A percentile compares a stretch with the other conserved stretches of the same genome.
phyloP scores from a whole-genome alignment of 148 eudicot genomes.

The Silene conica region DNA sequence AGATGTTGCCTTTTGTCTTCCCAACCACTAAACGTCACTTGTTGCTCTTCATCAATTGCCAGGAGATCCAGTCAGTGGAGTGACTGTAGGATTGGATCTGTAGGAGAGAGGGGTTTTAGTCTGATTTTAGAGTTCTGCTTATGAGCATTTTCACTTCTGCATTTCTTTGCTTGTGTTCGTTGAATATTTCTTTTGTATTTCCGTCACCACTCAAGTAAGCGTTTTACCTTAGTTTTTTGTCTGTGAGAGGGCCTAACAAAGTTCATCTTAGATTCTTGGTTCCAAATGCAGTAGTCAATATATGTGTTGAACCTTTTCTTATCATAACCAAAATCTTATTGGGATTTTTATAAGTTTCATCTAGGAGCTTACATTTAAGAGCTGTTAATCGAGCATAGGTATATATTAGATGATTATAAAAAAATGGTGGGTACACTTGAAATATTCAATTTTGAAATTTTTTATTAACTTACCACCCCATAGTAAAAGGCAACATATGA shows the following conservation, averaged over 20 bases:
- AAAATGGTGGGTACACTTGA: too few relatives aligned
- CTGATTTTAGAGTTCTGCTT: not conserved
- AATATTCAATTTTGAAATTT: too few relatives aligned
- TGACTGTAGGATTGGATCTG: not conserved
- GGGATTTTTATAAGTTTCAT: too few relatives aligned
- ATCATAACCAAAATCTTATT: too few relatives aligned
- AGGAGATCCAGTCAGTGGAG: not conserved
- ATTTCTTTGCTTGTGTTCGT: not conserved
- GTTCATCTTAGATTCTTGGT: not conserved
- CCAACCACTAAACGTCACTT: not conserved
- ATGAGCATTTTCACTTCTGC: not conserved
- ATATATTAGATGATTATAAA: too few relatives aligned
- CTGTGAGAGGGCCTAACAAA: not conserved
- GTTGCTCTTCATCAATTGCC: not conserved
- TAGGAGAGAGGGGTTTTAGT: not conserved
- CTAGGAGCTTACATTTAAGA: too few relatives aligned
- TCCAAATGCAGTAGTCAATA: too few relatives aligned
- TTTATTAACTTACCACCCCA: too few relatives aligned
- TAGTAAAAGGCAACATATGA: too few relatives aligned
- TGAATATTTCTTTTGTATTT: too few relatives aligned
- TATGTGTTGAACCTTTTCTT: too few relatives aligned
- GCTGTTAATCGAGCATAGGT: too few relatives aligned
- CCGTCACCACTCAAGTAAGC: not conserved
- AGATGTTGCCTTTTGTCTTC: not conserved
- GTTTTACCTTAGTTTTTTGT: not conserved